Percentiles rank a stretch among this genome's conserved stretches.
phyloP scores from a whole-genome alignment of 352 stramenopile species.

The Pythium biforme region DNA sequence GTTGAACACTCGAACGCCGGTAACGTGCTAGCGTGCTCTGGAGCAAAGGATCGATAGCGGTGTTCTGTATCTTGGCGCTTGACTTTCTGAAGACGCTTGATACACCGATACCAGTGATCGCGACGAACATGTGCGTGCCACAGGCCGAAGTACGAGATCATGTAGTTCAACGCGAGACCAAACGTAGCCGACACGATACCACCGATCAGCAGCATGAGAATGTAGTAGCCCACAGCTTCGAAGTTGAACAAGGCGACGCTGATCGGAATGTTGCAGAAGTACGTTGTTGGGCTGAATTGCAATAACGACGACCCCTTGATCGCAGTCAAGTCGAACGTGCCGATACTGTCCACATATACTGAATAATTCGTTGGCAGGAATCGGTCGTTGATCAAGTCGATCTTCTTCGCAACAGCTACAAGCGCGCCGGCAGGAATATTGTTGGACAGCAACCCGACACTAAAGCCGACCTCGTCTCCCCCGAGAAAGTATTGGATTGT shows the following conservation, averaged over 20 bases:
- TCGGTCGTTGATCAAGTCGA: slow-evolving; percentile 47
- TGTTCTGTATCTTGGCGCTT: slow-evolving; percentile 72
- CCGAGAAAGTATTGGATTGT: slow-evolving; percentile 71
- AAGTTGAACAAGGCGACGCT: slow-evolving; percentile 55
- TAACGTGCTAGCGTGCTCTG: slow-evolving; percentile 51
- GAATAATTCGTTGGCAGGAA: slow-evolving; percentile 40
- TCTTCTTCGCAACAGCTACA: slow-evolving; percentile 68
- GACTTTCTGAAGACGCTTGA: slow-evolving; percentile 69
- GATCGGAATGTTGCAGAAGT: slow-evolving; percentile 65
- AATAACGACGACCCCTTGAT: slow-evolving; percentile 46
- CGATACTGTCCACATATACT: slow-evolving; percentile 35
- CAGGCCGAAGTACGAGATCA: slow-evolving; percentile 74
- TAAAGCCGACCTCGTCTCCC: slow-evolving; percentile 58
- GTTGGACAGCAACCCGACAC: slow-evolving; percentile 62
- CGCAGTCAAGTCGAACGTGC: slow-evolving; percentile 47
- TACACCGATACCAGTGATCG: slow-evolving; percentile 82
- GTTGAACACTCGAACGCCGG: slow-evolving; percentile 17
- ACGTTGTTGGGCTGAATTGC: slow-evolving; percentile 43
- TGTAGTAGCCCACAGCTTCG: slow-evolving; percentile 58
- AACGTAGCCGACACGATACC: slow-evolving; percentile 65
- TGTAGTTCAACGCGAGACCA: slow-evolving; percentile 72
- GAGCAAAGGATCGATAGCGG: slow-evolving; percentile 79
- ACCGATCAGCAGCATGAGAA: slow-evolving; percentile 68
- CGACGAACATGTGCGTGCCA: slow-evolving; percentile 84
- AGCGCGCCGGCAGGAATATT: slow-evolving; percentile 47